Base-by-base conservation (phyloP, 148 eudicot species). In the Vaccinium vitisidaea region DNA sequence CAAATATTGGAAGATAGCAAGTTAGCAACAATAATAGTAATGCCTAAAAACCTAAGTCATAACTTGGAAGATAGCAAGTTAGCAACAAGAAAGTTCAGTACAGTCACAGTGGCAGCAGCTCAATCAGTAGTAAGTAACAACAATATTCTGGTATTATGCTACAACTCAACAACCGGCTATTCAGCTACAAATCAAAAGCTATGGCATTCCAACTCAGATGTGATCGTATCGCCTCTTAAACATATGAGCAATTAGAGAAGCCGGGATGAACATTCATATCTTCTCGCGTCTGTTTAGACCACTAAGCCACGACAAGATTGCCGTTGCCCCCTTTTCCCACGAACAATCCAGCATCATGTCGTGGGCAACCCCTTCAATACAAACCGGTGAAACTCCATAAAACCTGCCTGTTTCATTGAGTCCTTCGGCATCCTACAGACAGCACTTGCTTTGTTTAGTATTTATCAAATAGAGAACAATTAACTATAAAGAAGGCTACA, bases 291-390 rank as follows among this genome's bases (percentile, higher is more conserved):
- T 77, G 43, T 74, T 82, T 52, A 89, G 83, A 74, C 77, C 69
- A 43, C 49, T 81, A 32, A 96, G 86, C 98, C 97, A 94, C 18
- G 93, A 85, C 30, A 92, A 85, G 82, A 94, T 89, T 58, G 69
- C 91, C 69, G 86, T 55, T 2, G 98, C 98, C 30, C 98, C 99
- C 86, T 87, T 94, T 70, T 93, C 93, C 99, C 98, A 96, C 3
- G 90, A 91, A 84, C 90, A 90, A 92, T 96, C 99, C 90, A 96
- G 74, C 99, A 96, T 96, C 86, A 96, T 88, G 91, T 96, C 99
- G 80, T 96, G 99, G 19, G 94, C 99, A 86, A 93, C 90, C 77
- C 94, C 93, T 82, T 92, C 91, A 27, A 93, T 79, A 73, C 94
- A 90, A 73, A 94, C 84, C 0, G 99, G 98, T 18, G 92, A 80